Conservation (phyloP, 2,329 filamentous ascomycete genomes). For the Shiraia bambusicola region DNA sequence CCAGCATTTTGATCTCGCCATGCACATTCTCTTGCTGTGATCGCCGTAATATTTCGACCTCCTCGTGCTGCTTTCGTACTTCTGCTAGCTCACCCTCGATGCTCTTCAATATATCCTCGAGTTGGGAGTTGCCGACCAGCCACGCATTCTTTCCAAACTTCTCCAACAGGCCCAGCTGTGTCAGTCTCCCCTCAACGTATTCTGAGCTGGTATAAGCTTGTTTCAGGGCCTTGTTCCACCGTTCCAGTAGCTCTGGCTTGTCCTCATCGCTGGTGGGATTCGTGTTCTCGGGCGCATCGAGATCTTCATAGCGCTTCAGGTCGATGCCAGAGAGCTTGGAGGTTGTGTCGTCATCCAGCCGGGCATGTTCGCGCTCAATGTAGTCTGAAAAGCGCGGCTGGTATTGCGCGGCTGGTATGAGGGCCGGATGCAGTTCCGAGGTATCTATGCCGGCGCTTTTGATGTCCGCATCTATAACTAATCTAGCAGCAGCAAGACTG, state of each 20-base stretch:
- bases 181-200: conserved; percentile 58
- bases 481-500: conserved; percentile 66
- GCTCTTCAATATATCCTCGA: conserved; percentile 69
- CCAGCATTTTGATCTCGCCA: conserved; percentile 71
- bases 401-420: conserved; percentile 53
- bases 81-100: conserved; percentile 75
- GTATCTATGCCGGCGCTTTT: conserved; percentile 45
- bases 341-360: conserved; percentile 57
- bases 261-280: conserved; percentile 41
- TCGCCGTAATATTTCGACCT: conserved; percentile 70
- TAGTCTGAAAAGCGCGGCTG: conserved; percentile 63
- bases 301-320: conserved; percentile 78
- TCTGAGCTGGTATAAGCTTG: conserved; percentile 60
- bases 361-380: conserved; percentile 68
- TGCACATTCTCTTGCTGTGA: conserved; percentile 68
- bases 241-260: conserved; percentile 41
- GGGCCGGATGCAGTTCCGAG: conserved; percentile 58
- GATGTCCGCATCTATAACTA: conserved; percentile 67
- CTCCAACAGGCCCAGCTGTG: conserved; percentile 73
- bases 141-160: conserved; percentile 85
- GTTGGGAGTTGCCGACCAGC: conserved; percentile 79
- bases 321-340: conserved; percentile 66
- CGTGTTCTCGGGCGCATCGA: conserved; percentile 58
- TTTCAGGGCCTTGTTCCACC: conserved; percentile 55
- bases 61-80: conserved; percentile 68